Evolutionary conservation across 2,329 filamentous ascomycete genomes (phyloP), one percentile per base, ranked within the genome.

Genomic region (Thyridium curvatum): DNA sequence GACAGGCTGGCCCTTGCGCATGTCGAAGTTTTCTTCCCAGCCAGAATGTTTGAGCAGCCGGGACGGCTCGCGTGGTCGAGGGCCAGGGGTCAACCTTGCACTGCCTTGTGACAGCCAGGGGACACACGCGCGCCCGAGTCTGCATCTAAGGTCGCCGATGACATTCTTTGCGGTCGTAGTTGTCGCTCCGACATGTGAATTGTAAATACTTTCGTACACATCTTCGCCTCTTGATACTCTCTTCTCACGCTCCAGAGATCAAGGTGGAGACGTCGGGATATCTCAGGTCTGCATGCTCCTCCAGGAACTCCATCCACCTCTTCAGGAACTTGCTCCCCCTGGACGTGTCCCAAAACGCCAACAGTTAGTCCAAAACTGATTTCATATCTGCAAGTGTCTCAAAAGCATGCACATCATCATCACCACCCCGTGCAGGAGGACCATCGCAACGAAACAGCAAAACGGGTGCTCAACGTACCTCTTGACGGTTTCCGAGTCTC

Each of bases 401-500:
- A 38, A 32, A 33, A 21, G 29, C n/a, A n/a, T n/a, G 21, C 21
- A 10, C 21, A 10, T n/a, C 21, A 26, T 26, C 21, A 26, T 26
- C 21, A 26, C 21, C 21, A 10, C 10, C 6, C 21, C 6, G 21
- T 26, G 21, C 21, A 13, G 30, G 36, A 30, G 30, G 30, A 33
- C 37, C 34, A 35, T 34, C 10, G 6, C 21, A 26, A 26, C 18
- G n/a, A 31, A 28, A 39, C 18, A 37, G 18, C 26, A 30, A 36
- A 39, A 38, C 43, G 43, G 32, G 37, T 18, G 43, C n/a, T n/a
- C n/a, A n/a, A 79, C 86, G 76, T 70, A 94, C 86, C 77, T 81
- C 62, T 83, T 82, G 40, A 95, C 86, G 3, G 91, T 97, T 59
- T 96, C 93, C 42, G 88, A 93, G 61, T 98, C 93, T 33, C 91